Evolutionary conservation across 495 filamentous ascomycete species (phyloP).

Genomic region (Neurospora sp.): DNA sequence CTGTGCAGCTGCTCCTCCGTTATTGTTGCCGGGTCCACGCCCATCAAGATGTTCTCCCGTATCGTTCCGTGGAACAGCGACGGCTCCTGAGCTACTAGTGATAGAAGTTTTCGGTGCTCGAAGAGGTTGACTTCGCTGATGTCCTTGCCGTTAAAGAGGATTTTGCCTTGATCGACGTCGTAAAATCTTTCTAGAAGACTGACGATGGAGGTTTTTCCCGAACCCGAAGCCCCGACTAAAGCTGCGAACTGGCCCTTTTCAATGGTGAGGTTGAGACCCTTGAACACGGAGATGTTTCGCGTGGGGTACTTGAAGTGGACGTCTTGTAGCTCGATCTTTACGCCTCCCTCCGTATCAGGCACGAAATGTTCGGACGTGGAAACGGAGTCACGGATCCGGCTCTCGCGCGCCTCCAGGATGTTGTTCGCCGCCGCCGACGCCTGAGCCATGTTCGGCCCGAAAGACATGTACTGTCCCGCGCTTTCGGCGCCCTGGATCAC

Average conservation of each 20-base stretch:
- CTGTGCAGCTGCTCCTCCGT: conserved; percentile 43
- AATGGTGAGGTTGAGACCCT: conserved; percentile 44
- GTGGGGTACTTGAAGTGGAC: conserved; percentile 52
- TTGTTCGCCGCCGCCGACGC: conserved; percentile 35
- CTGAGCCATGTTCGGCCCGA: conserved; percentile 41
- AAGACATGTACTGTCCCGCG: conserved; percentile 36
- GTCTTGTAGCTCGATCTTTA: conserved; percentile 44
- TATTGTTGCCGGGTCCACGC: conserved; percentile 28
- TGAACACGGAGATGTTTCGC: conserved; percentile 42
- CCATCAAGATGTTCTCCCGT: conserved; percentile 48
- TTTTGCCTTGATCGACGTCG: conserved; percentile 39
- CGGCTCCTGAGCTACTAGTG: conserved; percentile 55
- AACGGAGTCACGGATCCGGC: conserved; percentile 13
- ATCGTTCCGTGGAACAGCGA: conserved; percentile 48
- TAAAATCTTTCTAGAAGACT: conserved; percentile 58
- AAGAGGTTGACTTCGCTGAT: conserved; percentile 33
- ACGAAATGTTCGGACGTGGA: conserved; percentile 12
- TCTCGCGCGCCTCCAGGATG: conserved; percentile 33
- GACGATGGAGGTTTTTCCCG: conserved; percentile 62
- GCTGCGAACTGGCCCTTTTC: conserved; percentile 56
- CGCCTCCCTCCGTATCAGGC: conserved; percentile 33
- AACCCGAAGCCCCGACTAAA: conserved; percentile 61
- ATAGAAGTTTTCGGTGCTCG: conserved; percentile 43
- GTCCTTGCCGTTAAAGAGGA: conserved; percentile 42
- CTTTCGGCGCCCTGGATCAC: conserved; percentile 37